A percentile compares a stretch with the other conserved stretches of the same genome.
These are phyloP conservation scores for Nakaseomyces delphensis DNA, from an alignment of 1,139 yeast species.

Conservation along the genomic window DNA sequence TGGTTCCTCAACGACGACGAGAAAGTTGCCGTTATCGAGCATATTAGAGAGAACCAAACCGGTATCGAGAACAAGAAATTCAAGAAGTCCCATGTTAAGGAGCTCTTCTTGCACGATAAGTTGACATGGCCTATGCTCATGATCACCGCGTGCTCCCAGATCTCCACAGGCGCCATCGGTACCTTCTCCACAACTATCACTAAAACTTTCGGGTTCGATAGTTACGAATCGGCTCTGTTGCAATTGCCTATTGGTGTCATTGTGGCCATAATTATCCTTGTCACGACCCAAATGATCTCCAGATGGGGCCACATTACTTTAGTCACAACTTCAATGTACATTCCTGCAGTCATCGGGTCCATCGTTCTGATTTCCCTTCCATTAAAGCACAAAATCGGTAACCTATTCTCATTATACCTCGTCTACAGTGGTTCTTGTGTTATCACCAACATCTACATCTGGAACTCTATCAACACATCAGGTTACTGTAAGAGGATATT, in stretches of 20 bases:
- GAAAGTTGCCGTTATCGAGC: slow-evolving; percentile 42
- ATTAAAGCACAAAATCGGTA: slow-evolving; percentile 30
- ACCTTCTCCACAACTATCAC: slow-evolving; percentile 43
- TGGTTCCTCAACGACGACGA: slow-evolving; percentile 45
- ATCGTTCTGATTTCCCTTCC: slow-evolving; percentile 40
- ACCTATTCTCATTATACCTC: slow-evolving; percentile 32
- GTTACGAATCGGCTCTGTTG: slow-evolving; percentile 35
- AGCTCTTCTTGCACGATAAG: slow-evolving; percentile 36
- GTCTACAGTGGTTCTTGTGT: slow-evolving; percentile 37
- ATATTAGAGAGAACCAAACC: slow-evolving; percentile 42
- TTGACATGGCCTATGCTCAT: slow-evolving; percentile 41
- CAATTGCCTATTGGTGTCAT: slow-evolving; percentile 42
- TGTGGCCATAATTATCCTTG: slow-evolving; percentile 30
- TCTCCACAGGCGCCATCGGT: slow-evolving; percentile 40
- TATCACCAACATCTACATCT: slow-evolving; percentile 33
- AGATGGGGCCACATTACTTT: slow-evolving; percentile 27
- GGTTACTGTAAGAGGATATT: slow-evolving; percentile 64
- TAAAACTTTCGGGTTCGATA: slow-evolving; percentile 39
- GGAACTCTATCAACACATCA: slow-evolving; percentile 45
- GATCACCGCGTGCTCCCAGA: slow-evolving; percentile 32
- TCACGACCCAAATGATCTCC: slow-evolving; percentile 29
- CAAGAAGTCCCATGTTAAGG: slow-evolving; percentile 45
- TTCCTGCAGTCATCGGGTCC: slow-evolving; percentile 36
- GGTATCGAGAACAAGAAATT: slow-evolving; percentile 51
- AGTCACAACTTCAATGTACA: slow-evolving; percentile 28